Percentiles rank a stretch among this genome's conserved stretches.
Conservation (phyloP, 768 basidiomycete species). For the Psilocybe cubensis region DNA sequence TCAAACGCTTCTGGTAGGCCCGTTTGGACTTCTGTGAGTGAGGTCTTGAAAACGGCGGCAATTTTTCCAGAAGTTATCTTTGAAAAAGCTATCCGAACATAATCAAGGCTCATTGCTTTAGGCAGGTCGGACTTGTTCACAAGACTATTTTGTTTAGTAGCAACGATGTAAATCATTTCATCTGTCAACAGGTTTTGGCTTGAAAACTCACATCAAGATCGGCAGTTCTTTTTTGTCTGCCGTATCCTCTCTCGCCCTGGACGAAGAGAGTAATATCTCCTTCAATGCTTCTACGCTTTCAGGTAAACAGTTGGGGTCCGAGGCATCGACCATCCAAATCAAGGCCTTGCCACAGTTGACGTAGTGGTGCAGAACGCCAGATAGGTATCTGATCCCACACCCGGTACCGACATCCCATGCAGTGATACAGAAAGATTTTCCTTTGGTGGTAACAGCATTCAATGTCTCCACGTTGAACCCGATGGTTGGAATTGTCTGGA, state of each 20-base stretch:
- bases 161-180: background rate
- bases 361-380: slow-evolving; percentile 28
- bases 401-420: slow-evolving; percentile 69
- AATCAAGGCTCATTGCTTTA: slow-evolving; percentile 49
- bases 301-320: slow-evolving; percentile 48
- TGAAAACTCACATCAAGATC: slow-evolving; percentile 33
- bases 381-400: slow-evolving; percentile 46
- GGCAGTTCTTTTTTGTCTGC: slow-evolving; percentile 24
- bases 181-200: background rate
- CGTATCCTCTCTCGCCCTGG: background rate
- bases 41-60: slow-evolving; percentile 31
- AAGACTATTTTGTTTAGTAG: slow-evolving; percentile 31
- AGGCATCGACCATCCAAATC: slow-evolving; percentile 69
- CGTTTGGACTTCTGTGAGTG: slow-evolving; percentile 14
- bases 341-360: slow-evolving; percentile 48
- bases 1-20: slow-evolving; percentile 42
- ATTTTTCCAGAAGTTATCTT: slow-evolving; percentile 31
- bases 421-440: slow-evolving; percentile 48
- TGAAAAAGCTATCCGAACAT: slow-evolving; percentile 42
- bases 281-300: slow-evolving; percentile 57
- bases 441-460: slow-evolving; percentile 20
- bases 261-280: slow-evolving; percentile 24
- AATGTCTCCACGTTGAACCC: slow-evolving; percentile 68
- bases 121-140: slow-evolving; percentile 69
- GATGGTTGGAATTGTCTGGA: slow-evolving; percentile 42